Evolutionary conservation across 805 yeast genomes (phyloP), one percentile per base, ranked within the genome.

Genomic region (Ogataea pilisensis): DNA sequence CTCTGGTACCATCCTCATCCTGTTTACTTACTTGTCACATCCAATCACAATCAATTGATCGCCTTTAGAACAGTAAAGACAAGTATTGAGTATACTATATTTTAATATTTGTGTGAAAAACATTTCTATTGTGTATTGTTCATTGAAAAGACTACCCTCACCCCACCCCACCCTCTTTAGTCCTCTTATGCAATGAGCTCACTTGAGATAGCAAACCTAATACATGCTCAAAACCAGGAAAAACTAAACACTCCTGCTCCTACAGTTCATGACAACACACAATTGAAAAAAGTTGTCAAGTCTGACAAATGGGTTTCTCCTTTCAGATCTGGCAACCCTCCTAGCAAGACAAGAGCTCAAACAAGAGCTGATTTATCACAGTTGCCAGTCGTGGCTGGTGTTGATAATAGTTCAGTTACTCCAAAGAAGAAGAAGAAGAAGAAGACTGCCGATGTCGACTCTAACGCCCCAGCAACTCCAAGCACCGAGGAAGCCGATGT

Each of bases 291-390:
- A 30, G 51, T 53, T 31, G 51, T 53, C 9, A 48, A 44, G 17
- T 13, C 49, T n/a, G 43, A 44, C 22, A 26, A 31, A 2, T 58
- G 60, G 60, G 51, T 55, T 6, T 58, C 63, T n/a, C 63, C 63
- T 2, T 58, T 58, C 46, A 54, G 63, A 44, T 45, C 44, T 8
- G 31, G 19, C 4, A 27, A n/a, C n/a, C n/a, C 34, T 6, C 37
- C 36, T 19, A 39, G 39, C n/a, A 42, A 44, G 41, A 41, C 26
- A 41, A 38, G 36, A 25, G 22, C 38, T n/a, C 25, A 38, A 19
- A 24, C 46, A 33, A 37, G 48, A 35, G 38, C 42, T n/a, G 39
- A 35, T 5, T 29, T 29, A 14, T 14, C 31, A 5, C 16, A 29
- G 6, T 29, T 29, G 11, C 31, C 31, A 29, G 31, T 29, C 9